phyloP scores from a whole-genome alignment of 2,329 filamentous ascomycete genomes.

The Aureobasidium sp. region DNA sequence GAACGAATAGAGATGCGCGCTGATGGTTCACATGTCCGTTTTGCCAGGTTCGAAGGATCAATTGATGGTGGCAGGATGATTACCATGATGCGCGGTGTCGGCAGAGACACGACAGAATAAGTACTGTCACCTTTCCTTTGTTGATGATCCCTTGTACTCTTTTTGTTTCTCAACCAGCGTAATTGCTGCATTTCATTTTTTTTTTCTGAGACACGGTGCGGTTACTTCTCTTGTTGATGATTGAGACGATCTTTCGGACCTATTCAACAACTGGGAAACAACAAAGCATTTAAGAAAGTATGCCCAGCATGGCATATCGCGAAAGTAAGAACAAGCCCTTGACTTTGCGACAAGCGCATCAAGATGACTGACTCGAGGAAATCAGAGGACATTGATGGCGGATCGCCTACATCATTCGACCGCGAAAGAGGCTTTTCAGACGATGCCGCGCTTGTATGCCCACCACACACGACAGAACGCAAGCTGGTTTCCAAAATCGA shows the following conservation, averaged over 20 bases:
- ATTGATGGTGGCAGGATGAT: not conserved
- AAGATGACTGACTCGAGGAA: not conserved
- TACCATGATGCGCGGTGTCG: not conserved
- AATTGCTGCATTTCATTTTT: not conserved
- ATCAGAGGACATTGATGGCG: slow-evolving; percentile 12
- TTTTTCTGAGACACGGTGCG: not conserved
- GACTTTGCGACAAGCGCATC: not conserved
- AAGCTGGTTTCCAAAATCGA: slow-evolving; percentile 41
- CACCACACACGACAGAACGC: slow-evolving; percentile 44
- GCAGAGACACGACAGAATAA: not conserved
- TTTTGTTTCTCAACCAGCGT: not conserved
- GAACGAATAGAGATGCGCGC: slow-evolving; percentile 9
- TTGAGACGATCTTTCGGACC: not conserved
- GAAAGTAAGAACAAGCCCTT: not conserved
- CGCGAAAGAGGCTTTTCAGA: slow-evolving; percentile 24
- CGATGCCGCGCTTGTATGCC: slow-evolving; percentile 38
- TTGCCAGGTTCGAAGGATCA: slow-evolving; percentile 1
- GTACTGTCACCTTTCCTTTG: slow-evolving; percentile 9
- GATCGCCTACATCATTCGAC: slow-evolving; percentile 2
- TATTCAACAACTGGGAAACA: not conserved
- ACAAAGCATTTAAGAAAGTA: not conserved
- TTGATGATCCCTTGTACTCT: not conserved
- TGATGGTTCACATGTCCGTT: slow-evolving; percentile 12
- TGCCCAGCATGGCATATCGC: not conserved
- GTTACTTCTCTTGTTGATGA: not conserved